A percentile compares a stretch with the other conserved stretches of the same genome.
Evolutionary conservation across 78 protist species (phyloP).

Genomic region (Dictyostelium intermedium): DNA sequence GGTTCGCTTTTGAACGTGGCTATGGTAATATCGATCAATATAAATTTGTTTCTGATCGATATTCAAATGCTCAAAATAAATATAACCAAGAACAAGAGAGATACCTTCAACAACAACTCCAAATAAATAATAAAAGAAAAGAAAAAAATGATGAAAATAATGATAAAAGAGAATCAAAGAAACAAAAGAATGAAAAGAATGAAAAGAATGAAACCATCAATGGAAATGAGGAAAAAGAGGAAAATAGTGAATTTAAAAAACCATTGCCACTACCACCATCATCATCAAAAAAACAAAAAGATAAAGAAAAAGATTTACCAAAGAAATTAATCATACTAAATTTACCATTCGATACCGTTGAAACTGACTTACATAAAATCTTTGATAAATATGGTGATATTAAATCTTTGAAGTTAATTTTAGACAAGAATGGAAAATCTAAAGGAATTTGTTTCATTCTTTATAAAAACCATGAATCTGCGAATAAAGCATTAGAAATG

Average conservation of each 20-base stretch:
- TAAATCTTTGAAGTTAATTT: not conserved
- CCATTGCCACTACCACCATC: not conserved
- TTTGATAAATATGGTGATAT: conserved; percentile 17
- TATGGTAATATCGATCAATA: conserved; percentile 1
- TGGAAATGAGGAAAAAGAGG: not conserved
- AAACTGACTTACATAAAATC: not conserved
- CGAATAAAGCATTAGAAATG: conserved; percentile 4
- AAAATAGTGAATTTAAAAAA: not conserved
- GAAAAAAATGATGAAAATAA: not conserved
- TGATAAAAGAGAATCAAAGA: not conserved
- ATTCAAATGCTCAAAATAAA: not conserved
- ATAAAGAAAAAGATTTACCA: not conserved
- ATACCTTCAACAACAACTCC: not conserved
- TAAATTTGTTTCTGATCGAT: not conserved
- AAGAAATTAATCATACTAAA: conserved; percentile 7
- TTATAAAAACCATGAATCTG: not conserved
- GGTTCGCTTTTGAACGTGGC: conserved; percentile 36
- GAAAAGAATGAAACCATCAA: not conserved
- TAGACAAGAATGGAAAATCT: conserved; percentile 34
- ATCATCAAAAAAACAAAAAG: conserved; percentile 6
- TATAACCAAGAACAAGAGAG: conserved; percentile 12
- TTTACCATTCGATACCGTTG: conserved; percentile 5
- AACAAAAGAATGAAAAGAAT: not conserved
- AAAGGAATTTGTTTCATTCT: conserved; percentile 45
- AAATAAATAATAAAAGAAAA: not conserved